A percentile compares a stretch with the other conserved stretches of the same genome.
These are phyloP conservation scores for Xanthoparmelia taractica DNA, from an alignment of 495 filamentous ascomycete species.

Conservation along the genomic window DNA sequence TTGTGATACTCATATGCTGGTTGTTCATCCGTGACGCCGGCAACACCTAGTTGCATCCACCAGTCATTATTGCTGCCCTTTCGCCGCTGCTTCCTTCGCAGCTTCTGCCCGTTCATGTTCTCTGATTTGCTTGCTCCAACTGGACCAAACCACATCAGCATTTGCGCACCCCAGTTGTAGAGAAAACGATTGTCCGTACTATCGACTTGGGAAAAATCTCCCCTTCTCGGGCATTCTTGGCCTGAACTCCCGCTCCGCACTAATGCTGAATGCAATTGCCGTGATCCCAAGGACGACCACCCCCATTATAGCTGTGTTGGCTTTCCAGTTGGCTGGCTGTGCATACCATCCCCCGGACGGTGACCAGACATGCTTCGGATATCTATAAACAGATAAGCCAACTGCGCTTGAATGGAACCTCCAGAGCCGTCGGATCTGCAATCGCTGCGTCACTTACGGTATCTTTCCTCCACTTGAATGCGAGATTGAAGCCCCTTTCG, in stretches of 20 bases:
- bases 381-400: constrained; percentile 45
- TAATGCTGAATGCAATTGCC: constrained; percentile 66
- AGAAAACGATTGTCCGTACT: constrained; percentile 50
- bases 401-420: neutral
- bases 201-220: constrained; percentile 91
- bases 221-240: constrained; percentile 77
- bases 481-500: constrained; percentile 24
- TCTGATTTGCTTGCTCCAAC: constrained; percentile 87
- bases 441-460: constrained; percentile 54
- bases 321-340: constrained; percentile 88
- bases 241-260: constrained; percentile 73
- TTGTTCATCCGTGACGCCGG: constrained; percentile 10
- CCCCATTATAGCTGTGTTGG: constrained; percentile 80
- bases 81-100: constrained; percentile 43
- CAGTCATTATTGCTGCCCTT: constrained; percentile 28
- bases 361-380: constrained; percentile 99
- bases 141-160: constrained; percentile 33
- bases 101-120: constrained; percentile 67
- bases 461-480: constrained; percentile 62
- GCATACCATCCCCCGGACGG: constrained; percentile 96
- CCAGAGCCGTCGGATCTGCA: neutral
- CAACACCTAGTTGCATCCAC: neutral
- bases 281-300: constrained; percentile 65
- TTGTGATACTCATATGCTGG: neutral
- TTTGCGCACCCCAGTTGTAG: neutral